phyloP scores from a whole-genome alignment of 2,329 filamentous ascomycete species.

The Talaromyces rugulosus region DNA sequence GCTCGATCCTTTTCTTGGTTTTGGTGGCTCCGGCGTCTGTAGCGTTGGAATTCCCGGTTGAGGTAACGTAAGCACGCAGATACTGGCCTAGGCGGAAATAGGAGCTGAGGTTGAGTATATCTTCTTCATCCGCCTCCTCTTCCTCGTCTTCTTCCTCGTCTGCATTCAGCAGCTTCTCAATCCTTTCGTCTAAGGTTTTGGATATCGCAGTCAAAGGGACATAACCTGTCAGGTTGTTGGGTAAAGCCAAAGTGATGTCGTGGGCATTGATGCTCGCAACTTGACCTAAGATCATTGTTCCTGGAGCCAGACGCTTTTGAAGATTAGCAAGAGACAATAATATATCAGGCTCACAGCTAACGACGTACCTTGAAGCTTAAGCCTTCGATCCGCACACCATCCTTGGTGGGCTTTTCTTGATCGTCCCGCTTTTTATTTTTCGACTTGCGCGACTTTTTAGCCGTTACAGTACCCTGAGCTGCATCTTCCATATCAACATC shows the following conservation, averaged over 20 bases:
- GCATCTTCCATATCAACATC: constrained; percentile 49
- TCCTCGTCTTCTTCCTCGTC: constrained; percentile 55
- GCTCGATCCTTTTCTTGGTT: constrained; percentile 75
- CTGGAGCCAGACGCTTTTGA: constrained; percentile 70
- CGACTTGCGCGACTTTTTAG: constrained; percentile 36
- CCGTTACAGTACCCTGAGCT: constrained; percentile 32
- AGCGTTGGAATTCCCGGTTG: constrained; percentile 58
- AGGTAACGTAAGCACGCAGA: constrained; percentile 75
- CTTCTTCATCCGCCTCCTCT: constrained; percentile 46
- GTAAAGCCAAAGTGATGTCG: constrained; percentile 75
- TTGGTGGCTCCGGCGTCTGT: constrained; percentile 53
- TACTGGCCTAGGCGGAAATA: constrained; percentile 85
- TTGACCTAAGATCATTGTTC: constrained; percentile 83
- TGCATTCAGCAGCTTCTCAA: constrained; percentile 64
- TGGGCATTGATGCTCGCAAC: constrained; percentile 75
- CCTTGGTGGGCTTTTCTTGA: constrained; percentile 46
- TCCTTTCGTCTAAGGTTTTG: constrained; percentile 66
- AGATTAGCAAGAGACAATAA: constrained; percentile 25
- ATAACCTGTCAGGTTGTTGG: constrained; percentile 89
- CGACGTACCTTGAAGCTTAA: constrained; percentile 76
- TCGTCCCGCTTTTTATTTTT: constrained; percentile 50
- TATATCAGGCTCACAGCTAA: background rate
- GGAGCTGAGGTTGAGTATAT: constrained; percentile 66
- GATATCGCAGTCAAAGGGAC: constrained; percentile 92
- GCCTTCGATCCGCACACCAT: constrained; percentile 70